Evolutionary conservation across 441 rosid genomes (phyloP).

Genomic region (Daphne laureola): DNA sequence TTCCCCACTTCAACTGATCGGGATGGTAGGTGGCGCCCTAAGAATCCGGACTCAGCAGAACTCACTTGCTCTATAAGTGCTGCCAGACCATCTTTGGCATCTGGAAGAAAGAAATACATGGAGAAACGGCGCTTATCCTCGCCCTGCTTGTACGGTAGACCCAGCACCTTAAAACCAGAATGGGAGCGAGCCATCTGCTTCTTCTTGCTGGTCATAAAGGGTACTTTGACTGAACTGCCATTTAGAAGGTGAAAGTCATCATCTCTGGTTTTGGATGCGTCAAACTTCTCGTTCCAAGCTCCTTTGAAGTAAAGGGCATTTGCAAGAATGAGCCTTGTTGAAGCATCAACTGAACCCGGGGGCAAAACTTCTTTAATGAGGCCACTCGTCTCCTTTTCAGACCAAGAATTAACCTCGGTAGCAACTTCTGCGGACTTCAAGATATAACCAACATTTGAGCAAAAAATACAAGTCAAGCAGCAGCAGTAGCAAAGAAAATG

Average conservation of each 20-base stretch:
- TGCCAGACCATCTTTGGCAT: constrained; percentile 51
- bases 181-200: constrained; percentile 38
- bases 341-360: constrained; percentile 41
- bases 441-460: not conserved
- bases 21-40: constrained; percentile 44
- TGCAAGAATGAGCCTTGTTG: constrained; percentile 53
- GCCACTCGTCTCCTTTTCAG: constrained; percentile 61
- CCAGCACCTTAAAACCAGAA: constrained; percentile 60
- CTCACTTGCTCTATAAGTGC: constrained; percentile 39
- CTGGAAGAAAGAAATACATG: constrained; percentile 71
- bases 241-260: constrained; percentile 53
- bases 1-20: constrained; percentile 37
- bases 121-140: constrained; percentile 53
- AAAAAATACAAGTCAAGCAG: not conserved
- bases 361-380: constrained; percentile 70
- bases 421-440: constrained; percentile 59
- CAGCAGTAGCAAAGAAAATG: not conserved
- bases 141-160: constrained; percentile 74
- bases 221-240: constrained; percentile 42
- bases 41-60: constrained; percentile 46
- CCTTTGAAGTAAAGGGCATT: constrained; percentile 88
- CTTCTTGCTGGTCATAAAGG: constrained; percentile 73
- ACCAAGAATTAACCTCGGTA: constrained; percentile 65
- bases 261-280: constrained; percentile 45
- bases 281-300: constrained; percentile 67